Conservation (phyloP, 495 filamentous ascomycete genomes). For the Lophium mytilinum region DNA sequence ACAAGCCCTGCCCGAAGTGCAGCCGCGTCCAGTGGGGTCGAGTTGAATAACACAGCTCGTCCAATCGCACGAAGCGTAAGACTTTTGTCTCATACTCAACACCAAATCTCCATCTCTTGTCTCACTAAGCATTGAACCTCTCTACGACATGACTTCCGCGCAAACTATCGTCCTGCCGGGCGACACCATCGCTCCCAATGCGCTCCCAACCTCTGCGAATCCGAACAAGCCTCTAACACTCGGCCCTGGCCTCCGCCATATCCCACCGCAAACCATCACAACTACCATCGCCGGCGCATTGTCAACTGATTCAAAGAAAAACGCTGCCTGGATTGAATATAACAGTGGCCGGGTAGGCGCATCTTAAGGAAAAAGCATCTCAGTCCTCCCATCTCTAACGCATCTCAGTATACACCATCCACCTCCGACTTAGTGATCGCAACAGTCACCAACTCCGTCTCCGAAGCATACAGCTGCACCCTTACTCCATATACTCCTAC, state of each 20-base stretch:
- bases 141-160: slow-evolving; percentile 24
- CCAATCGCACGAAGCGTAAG: neutral
- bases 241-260: slow-evolving; percentile 74
- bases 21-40: too few species aligned
- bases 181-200: slow-evolving; percentile 53
- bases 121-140: neutral
- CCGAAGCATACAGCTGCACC: slow-evolving; percentile 68
- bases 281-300: slow-evolving; percentile 75
- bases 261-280: slow-evolving; percentile 59
- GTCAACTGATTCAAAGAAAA: slow-evolving; percentile 65
- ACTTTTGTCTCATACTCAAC: slow-evolving; percentile 1
- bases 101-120: neutral
- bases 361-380: slow-evolving; percentile 1
- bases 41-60: too few species aligned
- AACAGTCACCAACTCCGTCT: slow-evolving; percentile 63
- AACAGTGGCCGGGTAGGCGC: slow-evolving; percentile 52
- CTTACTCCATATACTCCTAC: slow-evolving; percentile 62
- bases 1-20: too few species aligned
- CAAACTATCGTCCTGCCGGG: slow-evolving; percentile 67
- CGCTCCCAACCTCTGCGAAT: slow-evolving; percentile 54
- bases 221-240: slow-evolving; percentile 64
- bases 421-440: slow-evolving; percentile 77
- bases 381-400: neutral
- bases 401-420: slow-evolving; percentile 64
- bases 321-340: slow-evolving; percentile 69